Percentiles rank a stretch among this genome's conserved stretches.
Evolutionary conservation across 1,284 basidiomycete species (phyloP).

Genomic region (Cystobasidium slooffiae): DNA sequence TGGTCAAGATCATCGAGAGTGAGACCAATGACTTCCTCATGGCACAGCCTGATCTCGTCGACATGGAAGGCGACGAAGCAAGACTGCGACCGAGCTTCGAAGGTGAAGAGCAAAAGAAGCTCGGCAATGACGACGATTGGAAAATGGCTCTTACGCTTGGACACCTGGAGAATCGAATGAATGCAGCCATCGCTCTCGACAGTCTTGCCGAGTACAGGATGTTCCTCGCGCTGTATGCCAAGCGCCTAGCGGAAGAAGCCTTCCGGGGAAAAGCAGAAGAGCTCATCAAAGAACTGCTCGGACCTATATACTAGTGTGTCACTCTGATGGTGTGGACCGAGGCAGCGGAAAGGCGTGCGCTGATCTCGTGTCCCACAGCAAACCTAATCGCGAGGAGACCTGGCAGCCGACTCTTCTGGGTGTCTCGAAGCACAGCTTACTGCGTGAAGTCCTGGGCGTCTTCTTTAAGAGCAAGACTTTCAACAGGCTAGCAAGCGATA

Average conservation of each 20-base stretch:
- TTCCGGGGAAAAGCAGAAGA: conserved; percentile 84
- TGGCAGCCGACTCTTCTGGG: conserved; percentile 73
- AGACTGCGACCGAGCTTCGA: conserved; percentile 17
- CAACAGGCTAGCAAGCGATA: conserved; percentile 35
- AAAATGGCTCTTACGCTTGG: conserved; percentile 74
- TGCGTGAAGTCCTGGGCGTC: conserved; percentile 74
- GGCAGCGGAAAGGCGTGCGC: conserved; percentile 32
- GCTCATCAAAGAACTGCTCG: conserved; percentile 80
- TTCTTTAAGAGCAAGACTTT: conserved; percentile 64
- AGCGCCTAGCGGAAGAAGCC: conserved; percentile 80
- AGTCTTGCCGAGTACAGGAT: conserved; percentile 75
- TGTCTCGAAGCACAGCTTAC: conserved; percentile 73
- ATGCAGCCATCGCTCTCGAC: conserved; percentile 73
- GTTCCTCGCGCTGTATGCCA: conserved; percentile 74
- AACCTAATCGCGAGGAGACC: conserved; percentile 64
- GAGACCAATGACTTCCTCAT: conserved; percentile 39
- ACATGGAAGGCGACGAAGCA: conserved; percentile 37
- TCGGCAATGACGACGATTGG: conserved; percentile 67
- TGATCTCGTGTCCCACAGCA: conserved; percentile 60
- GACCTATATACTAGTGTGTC: conserved; percentile 79
- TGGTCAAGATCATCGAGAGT: conserved; percentile 53
- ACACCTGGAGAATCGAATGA: conserved; percentile 79
- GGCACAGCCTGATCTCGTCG: conserved; percentile 4
- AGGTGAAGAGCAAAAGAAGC: conserved; percentile 43
- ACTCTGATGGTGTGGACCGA: conserved; percentile 15